Evolutionary conservation across 495 filamentous ascomycete genomes (phyloP).

Genomic region (Penicillium cinerascens): DNA sequence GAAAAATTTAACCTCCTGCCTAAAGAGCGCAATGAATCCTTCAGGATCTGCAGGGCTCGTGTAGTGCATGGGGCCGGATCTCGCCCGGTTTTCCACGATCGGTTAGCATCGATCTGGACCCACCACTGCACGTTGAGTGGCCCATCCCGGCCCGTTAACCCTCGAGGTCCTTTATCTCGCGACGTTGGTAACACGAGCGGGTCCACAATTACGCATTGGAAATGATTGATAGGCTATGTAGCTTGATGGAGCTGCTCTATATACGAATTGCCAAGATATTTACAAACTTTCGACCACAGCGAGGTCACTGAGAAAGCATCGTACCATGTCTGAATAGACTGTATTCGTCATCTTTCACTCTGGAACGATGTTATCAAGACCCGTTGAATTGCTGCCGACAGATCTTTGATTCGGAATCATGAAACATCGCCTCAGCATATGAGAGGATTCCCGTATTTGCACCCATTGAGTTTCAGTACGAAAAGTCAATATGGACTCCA

Average conservation of each 20-base stretch:
- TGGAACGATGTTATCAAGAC: too few relatives aligned
- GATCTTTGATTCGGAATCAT: too few relatives aligned
- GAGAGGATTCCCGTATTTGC: not conserved
- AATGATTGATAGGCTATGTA: constrained; percentile 2
- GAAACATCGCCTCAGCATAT: too few relatives aligned
- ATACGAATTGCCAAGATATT: not conserved
- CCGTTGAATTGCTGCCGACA: too few relatives aligned
- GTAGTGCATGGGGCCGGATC: constrained; percentile 8
- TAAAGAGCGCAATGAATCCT: not conserved
- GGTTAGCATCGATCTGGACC: constrained; percentile 1
- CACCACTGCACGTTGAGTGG: not conserved
- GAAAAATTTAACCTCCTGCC: not conserved
- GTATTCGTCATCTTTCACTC: too few relatives aligned
- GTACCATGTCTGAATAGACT: too few relatives aligned
- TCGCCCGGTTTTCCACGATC: constrained; percentile 5
- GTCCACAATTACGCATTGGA: constrained; percentile 2
- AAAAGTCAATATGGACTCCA: not conserved
- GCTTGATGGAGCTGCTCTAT: not conserved
- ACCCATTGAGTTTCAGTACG: not conserved
- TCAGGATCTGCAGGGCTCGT: not conserved
- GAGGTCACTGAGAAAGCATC: too few relatives aligned
- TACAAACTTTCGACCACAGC: too few relatives aligned
- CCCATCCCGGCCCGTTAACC: not conserved
- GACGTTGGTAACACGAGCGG: not conserved
- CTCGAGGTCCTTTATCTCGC: not conserved